These are phyloP conservation scores for Sphaerobolus stellatus DNA, from an alignment of 1,284 basidiomycete genomes.

Conservation along the genomic window DNA sequence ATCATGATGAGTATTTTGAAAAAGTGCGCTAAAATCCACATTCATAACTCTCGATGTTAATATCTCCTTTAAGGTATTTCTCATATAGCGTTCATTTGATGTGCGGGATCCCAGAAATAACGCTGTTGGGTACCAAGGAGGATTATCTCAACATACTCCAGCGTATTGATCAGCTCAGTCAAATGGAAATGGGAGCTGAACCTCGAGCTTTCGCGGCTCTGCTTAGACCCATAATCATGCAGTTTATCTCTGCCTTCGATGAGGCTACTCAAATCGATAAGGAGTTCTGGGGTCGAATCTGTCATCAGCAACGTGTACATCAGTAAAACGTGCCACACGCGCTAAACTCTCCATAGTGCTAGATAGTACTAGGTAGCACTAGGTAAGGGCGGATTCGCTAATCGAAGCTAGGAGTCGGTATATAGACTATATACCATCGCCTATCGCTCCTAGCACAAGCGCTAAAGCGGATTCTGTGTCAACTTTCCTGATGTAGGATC, in stretches of 20 bases:
- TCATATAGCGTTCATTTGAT: slow-evolving; percentile 27
- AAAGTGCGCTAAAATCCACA: slow-evolving; percentile 22
- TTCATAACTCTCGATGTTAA: not conserved
- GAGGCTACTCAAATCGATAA: slow-evolving; percentile 17
- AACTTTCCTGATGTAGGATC: no score
- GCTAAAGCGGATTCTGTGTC: no score
- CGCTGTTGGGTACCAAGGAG: slow-evolving; percentile 39
- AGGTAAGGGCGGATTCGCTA: no score
- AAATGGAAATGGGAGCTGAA: slow-evolving; percentile 33
- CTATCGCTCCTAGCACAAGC: no score
- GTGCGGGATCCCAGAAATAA: slow-evolving; percentile 51
- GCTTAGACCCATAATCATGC: slow-evolving; percentile 34
- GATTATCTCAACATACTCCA: slow-evolving; percentile 37
- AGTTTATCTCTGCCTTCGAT: slow-evolving; percentile 39
- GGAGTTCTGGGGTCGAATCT: slow-evolving; percentile 38
- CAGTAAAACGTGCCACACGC: no score
- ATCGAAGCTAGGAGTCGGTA: no score
- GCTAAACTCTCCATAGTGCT: no score
- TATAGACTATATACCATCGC: no score
- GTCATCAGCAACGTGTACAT: slow-evolving; percentile 19
- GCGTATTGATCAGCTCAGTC: slow-evolving; percentile 34
- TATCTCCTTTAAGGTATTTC: slow-evolving; percentile 26
- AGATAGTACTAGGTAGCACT: no score
- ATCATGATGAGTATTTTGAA: slow-evolving; percentile 47
- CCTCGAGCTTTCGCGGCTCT: slow-evolving; percentile 34